Evolutionary conservation across 169 alveolate species (phyloP).

Genomic region (Cyclospora cayetanensis): DNA sequence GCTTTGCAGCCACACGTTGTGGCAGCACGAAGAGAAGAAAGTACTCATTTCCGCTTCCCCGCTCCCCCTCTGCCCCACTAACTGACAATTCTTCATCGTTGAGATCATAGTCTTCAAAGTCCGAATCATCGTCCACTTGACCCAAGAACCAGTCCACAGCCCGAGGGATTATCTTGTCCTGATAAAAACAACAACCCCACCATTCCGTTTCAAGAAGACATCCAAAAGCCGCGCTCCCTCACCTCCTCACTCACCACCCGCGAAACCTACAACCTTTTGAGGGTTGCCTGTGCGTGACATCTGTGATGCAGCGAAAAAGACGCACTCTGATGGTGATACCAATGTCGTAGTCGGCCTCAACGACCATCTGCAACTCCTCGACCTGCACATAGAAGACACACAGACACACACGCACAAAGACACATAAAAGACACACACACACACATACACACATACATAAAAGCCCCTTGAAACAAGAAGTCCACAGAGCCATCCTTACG

Average conservation of each 20-base stretch:
- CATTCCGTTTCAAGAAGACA: not conserved
- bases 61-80: too few relatives aligned
- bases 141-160: slow-evolving; percentile 72
- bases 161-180: slow-evolving; percentile 68
- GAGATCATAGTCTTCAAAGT: slow-evolving; percentile 48
- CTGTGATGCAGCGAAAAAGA: too few relatives aligned
- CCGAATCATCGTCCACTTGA: slow-evolving; percentile 57
- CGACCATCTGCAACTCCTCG: slow-evolving; percentile 67
- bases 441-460: too few relatives aligned
- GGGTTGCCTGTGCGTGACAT: too few relatives aligned
- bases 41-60: too few relatives aligned
- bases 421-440: too few relatives aligned
- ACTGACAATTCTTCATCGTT: slow-evolving; percentile 19
- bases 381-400: not conserved
- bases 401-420: too few relatives aligned
- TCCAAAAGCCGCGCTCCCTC: not conserved
- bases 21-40: too few relatives aligned
- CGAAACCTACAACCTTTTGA: not conserved
- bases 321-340: slow-evolving; percentile 59
- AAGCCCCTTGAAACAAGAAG: not conserved
- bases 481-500: not conserved
- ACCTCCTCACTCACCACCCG: not conserved
- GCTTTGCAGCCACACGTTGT: too few relatives aligned
- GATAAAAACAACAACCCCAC: not conserved
- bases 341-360: slow-evolving; percentile 70